A percentile compares a stretch with the other conserved stretches of the same genome.
Evolutionary conservation across 2,329 filamentous ascomycete species (phyloP).

Genomic region (Talaromyces marneffei): DNA sequence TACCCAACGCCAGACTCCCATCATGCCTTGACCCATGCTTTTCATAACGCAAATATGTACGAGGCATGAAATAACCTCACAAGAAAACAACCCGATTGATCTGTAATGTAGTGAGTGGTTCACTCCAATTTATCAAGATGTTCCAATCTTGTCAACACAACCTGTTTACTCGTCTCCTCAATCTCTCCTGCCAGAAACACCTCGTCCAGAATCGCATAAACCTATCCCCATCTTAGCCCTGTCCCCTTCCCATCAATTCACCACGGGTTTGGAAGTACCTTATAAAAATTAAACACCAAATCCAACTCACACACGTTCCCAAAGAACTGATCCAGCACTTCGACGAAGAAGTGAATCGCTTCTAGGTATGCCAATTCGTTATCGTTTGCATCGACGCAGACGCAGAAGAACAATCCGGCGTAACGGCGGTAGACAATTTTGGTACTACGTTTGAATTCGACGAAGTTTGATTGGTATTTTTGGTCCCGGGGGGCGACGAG

Average conservation of each 20-base stretch:
- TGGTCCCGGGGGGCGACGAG: constrained; percentile 96
- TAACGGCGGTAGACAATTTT: constrained; percentile 98
- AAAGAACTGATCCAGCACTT: constrained; percentile 97
- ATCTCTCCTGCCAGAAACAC: constrained; percentile 97
- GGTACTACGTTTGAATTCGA: constrained; percentile 67
- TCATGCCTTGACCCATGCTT: constrained; percentile 5
- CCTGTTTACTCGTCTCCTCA: constrained; percentile 97
- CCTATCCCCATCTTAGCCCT: constrained; percentile 42
- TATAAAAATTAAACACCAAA: constrained; percentile 69
- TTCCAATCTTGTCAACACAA: constrained; percentile 86
- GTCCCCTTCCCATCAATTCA: not conserved
- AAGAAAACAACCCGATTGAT: not conserved
- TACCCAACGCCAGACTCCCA: constrained; percentile 8
- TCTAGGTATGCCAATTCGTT: constrained; percentile 96
- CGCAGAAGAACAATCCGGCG: constrained; percentile 97
- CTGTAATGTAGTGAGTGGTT: constrained; percentile 20
- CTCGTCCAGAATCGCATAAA: constrained; percentile 97
- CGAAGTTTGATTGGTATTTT: constrained; percentile 99
- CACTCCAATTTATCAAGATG: constrained; percentile 95
- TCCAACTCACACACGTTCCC: constrained; percentile 98
- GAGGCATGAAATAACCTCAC: not conserved
- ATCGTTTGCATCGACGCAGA: constrained; percentile 97
- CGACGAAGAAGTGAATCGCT: constrained; percentile 98
- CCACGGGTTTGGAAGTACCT: constrained; percentile 38
- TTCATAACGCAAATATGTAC: constrained; percentile 6